A percentile compares a stretch with the other conserved stretches of the same genome.
Evolutionary conservation across 768 basidiomycete genomes (phyloP).

Genomic region (Russula griseocarnosa): DNA sequence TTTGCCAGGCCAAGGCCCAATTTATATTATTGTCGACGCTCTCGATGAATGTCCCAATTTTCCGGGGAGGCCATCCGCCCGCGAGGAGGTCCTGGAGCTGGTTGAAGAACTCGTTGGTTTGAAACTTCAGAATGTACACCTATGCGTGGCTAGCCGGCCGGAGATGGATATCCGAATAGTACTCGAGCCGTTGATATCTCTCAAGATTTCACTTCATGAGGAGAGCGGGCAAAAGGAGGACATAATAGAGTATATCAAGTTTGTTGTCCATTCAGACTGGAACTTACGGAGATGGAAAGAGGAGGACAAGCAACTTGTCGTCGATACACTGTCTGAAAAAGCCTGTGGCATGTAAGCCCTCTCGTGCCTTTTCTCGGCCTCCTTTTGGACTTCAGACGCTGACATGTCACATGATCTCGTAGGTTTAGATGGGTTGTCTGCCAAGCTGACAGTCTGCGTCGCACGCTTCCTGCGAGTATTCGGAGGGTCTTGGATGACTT

Average conservation of each 20-base stretch:
- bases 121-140: not conserved
- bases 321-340: not conserved
- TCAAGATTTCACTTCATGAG: slow-evolving; percentile 1
- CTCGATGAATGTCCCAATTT: slow-evolving; percentile 14
- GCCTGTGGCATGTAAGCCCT: slow-evolving; percentile 9
- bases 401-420: not conserved
- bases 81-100: slow-evolving; percentile 4
- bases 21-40: slow-evolving; percentile 6
- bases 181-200: slow-evolving; percentile 1
- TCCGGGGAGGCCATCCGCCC: not conserved
- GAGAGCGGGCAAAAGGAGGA: slow-evolving; percentile 8
- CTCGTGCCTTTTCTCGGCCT: not conserved
- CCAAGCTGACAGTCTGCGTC: not conserved
- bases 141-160: slow-evolving; percentile 10
- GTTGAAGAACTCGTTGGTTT: not conserved
- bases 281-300: slow-evolving; percentile 11
- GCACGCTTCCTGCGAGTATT: not conserved
- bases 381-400: not conserved
- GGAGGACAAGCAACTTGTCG: not conserved
- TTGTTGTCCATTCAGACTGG: not conserved
- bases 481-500: not conserved
- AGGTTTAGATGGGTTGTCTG: not conserved
- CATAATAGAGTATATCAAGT: not conserved
- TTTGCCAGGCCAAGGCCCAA: not conserved
- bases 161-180: slow-evolving; percentile 4